Evolutionary conservation across 1,284 basidiomycete species (phyloP).

Genomic region (Leccinum subspadiceum): DNA sequence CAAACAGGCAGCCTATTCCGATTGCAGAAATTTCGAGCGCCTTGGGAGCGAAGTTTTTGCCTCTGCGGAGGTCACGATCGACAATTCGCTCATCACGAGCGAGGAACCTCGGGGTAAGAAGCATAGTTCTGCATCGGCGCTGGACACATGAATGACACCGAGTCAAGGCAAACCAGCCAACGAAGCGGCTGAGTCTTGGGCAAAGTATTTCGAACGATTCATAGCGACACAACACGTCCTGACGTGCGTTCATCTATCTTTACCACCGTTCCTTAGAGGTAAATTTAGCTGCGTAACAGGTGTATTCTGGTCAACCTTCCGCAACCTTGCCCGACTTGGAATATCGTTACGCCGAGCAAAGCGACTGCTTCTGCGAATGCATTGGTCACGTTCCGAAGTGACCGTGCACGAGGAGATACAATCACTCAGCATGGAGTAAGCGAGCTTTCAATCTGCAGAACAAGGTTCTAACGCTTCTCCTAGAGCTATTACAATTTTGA

Average conservation of each 20-base stretch:
- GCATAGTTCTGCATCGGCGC: background rate
- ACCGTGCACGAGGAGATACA: slow-evolving; percentile 24
- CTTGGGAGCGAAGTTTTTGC: slow-evolving; percentile 29
- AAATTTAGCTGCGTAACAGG: slow-evolving; percentile 6
- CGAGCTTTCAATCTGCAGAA: background rate
- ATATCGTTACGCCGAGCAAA: slow-evolving; percentile 18
- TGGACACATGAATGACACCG: slow-evolving; percentile 4
- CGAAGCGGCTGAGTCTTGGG: slow-evolving; percentile 24
- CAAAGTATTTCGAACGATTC: slow-evolving; percentile 21
- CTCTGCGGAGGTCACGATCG: slow-evolving; percentile 20
- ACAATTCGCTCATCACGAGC: slow-evolving; percentile 22
- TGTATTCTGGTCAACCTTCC: slow-evolving; percentile 29
- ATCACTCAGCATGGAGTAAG: slow-evolving; percentile 25
- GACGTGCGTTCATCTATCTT: slow-evolving; percentile 18
- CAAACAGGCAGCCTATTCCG: slow-evolving; percentile 22
- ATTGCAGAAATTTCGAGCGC: slow-evolving; percentile 28
- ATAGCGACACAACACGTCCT: slow-evolving; percentile 23
- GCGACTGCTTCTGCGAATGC: slow-evolving; percentile 29
- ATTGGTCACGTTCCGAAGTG: slow-evolving; percentile 25
- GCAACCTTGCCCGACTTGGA: slow-evolving; percentile 22
- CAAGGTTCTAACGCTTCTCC: background rate
- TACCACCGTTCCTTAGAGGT: background rate
- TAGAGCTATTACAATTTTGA: slow-evolving; percentile 31
- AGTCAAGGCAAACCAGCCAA: slow-evolving; percentile 15
- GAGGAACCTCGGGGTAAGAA: slow-evolving; percentile 22